Conservation (phyloP, 2,329 filamentous ascomycete genomes). For the Fusarium ramigenum region DNA sequence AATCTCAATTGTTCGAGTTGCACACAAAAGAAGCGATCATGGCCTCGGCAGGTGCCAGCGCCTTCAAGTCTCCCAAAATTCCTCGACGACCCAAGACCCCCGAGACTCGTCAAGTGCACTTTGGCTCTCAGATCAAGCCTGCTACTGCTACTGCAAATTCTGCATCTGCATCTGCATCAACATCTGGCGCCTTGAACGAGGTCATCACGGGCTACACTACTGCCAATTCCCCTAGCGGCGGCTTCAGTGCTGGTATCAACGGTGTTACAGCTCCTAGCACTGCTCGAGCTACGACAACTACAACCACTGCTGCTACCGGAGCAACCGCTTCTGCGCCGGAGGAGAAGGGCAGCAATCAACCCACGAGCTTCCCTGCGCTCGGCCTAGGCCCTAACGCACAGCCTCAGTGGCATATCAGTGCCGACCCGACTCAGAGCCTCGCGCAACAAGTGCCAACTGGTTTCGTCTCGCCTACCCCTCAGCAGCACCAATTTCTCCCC, state of each 20-base stretch:
- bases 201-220: slow-evolving; percentile 24
- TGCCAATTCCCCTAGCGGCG: slow-evolving; percentile 40
- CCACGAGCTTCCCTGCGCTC: slow-evolving; percentile 44
- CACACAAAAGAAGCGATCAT: slow-evolving; percentile 28
- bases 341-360: slow-evolving; percentile 16
- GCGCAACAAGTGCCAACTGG: slow-evolving; percentile 38
- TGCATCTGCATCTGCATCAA: background rate
- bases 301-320: background rate
- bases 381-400: slow-evolving; percentile 36
- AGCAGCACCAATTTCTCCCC: slow-evolving; percentile 22
- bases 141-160: background rate
- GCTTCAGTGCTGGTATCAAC: slow-evolving; percentile 33
- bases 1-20: slow-evolving; percentile 5
- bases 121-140: slow-evolving; percentile 28
- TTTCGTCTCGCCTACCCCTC: slow-evolving; percentile 29
- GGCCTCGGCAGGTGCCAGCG: slow-evolving; percentile 41
- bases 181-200: background rate
- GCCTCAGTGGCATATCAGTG: slow-evolving; percentile 49
- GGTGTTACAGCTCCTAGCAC: slow-evolving; percentile 13
- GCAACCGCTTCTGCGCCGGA: slow-evolving; percentile 9
- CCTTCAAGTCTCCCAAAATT: slow-evolving; percentile 45
- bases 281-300: background rate
- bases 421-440: slow-evolving; percentile 48
- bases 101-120: slow-evolving; percentile 47
- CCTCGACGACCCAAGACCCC: slow-evolving; percentile 43